Evolutionary conservation across 140 eudicot genomes (phyloP).

Genomic region (Stevia rebaudiana): DNA sequence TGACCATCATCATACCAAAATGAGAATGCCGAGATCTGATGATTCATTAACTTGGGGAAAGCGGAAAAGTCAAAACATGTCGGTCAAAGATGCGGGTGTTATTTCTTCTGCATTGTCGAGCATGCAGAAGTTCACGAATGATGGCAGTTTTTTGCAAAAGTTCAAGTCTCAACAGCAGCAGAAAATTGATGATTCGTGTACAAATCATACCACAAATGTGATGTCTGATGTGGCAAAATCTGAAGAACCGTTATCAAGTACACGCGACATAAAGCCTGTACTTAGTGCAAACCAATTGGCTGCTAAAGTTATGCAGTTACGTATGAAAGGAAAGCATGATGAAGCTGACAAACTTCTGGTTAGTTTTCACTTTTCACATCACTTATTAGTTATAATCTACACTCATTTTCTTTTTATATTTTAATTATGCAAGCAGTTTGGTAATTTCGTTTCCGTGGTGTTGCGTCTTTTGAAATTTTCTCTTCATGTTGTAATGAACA

Average conservation of each 20-base stretch:
- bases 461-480: neutral
- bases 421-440: constrained; percentile 10
- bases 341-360: constrained; percentile 74
- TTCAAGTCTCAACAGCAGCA: constrained; percentile 29
- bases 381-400: neutral
- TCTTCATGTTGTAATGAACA: neutral
- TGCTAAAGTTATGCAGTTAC: constrained; percentile 84
- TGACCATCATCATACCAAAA: constrained; percentile 23
- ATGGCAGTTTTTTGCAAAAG: constrained; percentile 64
- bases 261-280: constrained; percentile 28
- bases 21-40: constrained; percentile 69
- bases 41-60: constrained; percentile 87
- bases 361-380: too few species aligned
- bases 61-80: constrained; percentile 43
- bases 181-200: constrained; percentile 20
- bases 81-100: constrained; percentile 47
- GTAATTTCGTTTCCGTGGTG: neutral
- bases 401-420: neutral
- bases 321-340: constrained; percentile 87
- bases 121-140: constrained; percentile 67
- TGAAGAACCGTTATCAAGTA: constrained; percentile 24
- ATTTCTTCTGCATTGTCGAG: constrained; percentile 72
- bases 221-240: constrained; percentile 20
- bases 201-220: constrained; percentile 20
- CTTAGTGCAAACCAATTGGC: constrained; percentile 86